Evolutionary conservation across 768 basidiomycete species (phyloP).

Genomic region (Lepiota brunneoincarnata): DNA sequence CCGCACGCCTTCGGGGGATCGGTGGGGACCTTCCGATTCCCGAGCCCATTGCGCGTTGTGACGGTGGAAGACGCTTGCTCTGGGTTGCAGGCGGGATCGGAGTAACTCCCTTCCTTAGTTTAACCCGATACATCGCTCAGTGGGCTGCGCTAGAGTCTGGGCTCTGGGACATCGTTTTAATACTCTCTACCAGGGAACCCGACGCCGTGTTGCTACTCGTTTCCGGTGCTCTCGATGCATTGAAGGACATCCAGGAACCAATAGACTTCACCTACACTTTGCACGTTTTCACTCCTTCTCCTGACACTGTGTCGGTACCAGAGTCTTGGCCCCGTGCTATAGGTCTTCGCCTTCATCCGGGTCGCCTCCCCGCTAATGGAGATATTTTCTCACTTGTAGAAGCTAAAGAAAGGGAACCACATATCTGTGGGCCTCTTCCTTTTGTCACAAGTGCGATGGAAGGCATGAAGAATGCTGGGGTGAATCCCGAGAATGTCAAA

Average conservation of each 20-base stretch:
- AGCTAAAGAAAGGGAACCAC: conserved; percentile 27
- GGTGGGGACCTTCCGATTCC: conserved; percentile 33
- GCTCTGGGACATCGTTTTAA: conserved; percentile 40
- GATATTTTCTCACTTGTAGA: conserved; percentile 16
- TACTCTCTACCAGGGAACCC: conserved; percentile 53
- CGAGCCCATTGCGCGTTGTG: conserved; percentile 15
- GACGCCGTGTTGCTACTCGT: conserved; percentile 47
- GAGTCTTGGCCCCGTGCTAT: conserved; percentile 7
- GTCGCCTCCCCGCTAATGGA: conserved; percentile 20
- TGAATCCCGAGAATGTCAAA: conserved; percentile 12
- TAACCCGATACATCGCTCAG: conserved; percentile 32
- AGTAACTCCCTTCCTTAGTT: conserved; percentile 59
- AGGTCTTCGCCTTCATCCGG: conserved; percentile 13
- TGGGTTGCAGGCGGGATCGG: conserved; percentile 69
- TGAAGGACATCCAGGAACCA: not conserved
- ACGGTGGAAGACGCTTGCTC: conserved; percentile 29
- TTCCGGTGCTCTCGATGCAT: conserved; percentile 20
- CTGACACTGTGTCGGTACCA: not conserved
- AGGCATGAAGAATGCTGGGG: conserved; percentile 13
- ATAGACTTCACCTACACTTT: conserved; percentile 24
- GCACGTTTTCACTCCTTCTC: conserved; percentile 37
- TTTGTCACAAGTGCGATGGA: conserved; percentile 10
- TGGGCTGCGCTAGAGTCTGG: not conserved
- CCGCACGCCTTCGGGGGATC: conserved; percentile 48
- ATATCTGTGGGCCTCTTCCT: conserved; percentile 46